Base-by-base conservation (phyloP, 2,329 filamentous ascomycete genomes). In the Graphilbum fragrans region DNA sequence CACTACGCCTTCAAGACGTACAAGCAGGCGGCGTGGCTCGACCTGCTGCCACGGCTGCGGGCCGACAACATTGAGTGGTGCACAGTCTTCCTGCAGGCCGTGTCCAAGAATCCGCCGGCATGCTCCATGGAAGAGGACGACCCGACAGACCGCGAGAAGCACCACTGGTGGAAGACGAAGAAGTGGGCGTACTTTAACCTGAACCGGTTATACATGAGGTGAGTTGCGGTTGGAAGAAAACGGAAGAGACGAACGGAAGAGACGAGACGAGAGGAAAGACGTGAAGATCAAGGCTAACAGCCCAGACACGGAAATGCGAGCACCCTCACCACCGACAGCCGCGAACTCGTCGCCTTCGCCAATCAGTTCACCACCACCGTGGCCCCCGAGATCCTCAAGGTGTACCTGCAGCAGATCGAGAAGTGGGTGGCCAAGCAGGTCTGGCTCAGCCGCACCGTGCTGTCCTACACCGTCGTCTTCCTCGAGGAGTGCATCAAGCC, bases 91-190 rank as follows among this genome's bases (percentile, higher is more conserved):
- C 69, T 98, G 50, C 80, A 83, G 46, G 86, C 93, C 39, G 84
- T 96, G 29, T 80, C 82, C 51, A 96, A 96, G 63, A 67, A 80
- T 19, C 79, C 85, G 29, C 92, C 92, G 5, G 72, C 82, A 42
- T 78, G 72, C 51, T 82, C 88, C 29, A 80, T 96, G 73, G 61
- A 70, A 44, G 86, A 93, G 45, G 86, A 80, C 45, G 65, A 82
- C 40, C 79, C 86, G 44, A 16, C 29, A 5, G 90, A 96, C 56
- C 78, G 92, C 44, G 92, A 96, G 62, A 76, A 82, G 54, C 88
- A 94, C 58, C 87, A 95, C 61, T 98, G 92, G 90, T 98, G 90
- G 90, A 98, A 96, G 69, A 85, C 88, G 49, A 96, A 96, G 79
- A 98, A 98, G 64, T 96, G 92, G 92, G 84, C 90, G 14, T 98